These are phyloP conservation scores for Plantago rigida DNA, from an alignment of 305 asterid species.

Conservation along the genomic window DNA sequence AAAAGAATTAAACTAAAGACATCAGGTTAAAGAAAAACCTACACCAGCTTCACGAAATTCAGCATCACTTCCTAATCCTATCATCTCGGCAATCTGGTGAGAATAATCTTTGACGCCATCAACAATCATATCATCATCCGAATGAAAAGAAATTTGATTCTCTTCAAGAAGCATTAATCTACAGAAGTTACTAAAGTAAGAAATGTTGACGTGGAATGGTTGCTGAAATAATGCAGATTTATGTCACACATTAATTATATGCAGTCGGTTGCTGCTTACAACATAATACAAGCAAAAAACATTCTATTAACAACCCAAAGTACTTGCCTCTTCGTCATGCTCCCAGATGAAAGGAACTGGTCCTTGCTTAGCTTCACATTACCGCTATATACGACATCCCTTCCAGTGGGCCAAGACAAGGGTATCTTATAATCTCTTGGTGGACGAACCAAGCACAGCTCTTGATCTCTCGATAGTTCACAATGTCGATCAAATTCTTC, in stretches of 20 bases:
- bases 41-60: conserved; percentile 78
- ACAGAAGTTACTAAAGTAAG: conserved; percentile 25
- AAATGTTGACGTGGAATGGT: conserved; percentile 15
- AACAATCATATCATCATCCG: conserved; percentile 62
- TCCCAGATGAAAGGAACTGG: conserved; percentile 94
- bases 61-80: conserved; percentile 76
- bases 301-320: conserved; percentile 19
- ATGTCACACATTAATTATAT: conserved; percentile 12
- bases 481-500: conserved; percentile 92
- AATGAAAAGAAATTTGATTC: conserved; percentile 86
- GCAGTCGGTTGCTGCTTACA: conserved; percentile 3
- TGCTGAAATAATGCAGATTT: conserved; percentile 1
- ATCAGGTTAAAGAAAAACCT: conserved; percentile 34
- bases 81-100: conserved; percentile 80
- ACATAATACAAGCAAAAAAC: conserved; percentile 9
- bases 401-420: conserved; percentile 81
- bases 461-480: conserved; percentile 51
- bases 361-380: conserved; percentile 87
- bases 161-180: conserved; percentile 96
- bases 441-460: conserved; percentile 75
- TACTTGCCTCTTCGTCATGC: conserved; percentile 84
- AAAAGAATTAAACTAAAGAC: conserved; percentile 9
- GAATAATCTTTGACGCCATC: conserved; percentile 88
- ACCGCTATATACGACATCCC: conserved; percentile 87
- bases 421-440: conserved; percentile 89